Base-by-base conservation (phyloP, 768 basidiomycete genomes). In the Rhodotorula taiwanensis region DNA sequence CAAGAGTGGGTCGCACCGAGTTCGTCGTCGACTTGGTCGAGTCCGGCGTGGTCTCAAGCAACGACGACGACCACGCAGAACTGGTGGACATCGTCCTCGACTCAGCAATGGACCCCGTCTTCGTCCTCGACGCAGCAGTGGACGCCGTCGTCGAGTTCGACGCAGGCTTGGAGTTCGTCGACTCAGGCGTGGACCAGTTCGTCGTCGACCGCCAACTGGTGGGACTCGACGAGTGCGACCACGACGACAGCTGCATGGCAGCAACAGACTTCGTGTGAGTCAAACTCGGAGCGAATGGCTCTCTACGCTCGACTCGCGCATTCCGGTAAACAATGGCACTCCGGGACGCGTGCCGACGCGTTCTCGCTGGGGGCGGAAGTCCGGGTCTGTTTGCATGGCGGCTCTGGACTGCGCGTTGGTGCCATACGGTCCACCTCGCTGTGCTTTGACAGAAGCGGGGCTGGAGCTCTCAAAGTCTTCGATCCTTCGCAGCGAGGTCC, bases 191-290 rank as follows among this genome's bases (percentile, higher is more conserved):
- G 52, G 25, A 20, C 3, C 6, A 55, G 41, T 4, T 47, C 51
- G 25, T 23, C 41, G 2, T 51, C 55, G 21, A 53, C 65, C 25
- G 52, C 53, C 16, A 60, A 47, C 16, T 20, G 50, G 36, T 5
- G 41, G 23, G 34, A 5, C 43, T 15, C 27, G 21, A 27, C 62
- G 23, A 63, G 47, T 30, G 11, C 25, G 20, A 52, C 49, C 18
- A 36, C 27, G 45, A n/a, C 58, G n/a, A 53, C 60, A 10, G 21
- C 31, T 0, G 39, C 49, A 20, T 41, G n/a, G 27, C 36, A 44
- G 21, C 43, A 34, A n/a, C 30, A 36, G 21, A 33, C 49, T 21
- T 36, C 55, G 27, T 25, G 14, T 31, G 10, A 27, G 27, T 27
- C 21, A n/a, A n/a, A n/a, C n/a, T n/a, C n/a, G n/a, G n/a, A n/a